Conservation (phyloP, 228 moss, liverwort and hornwort species). For the Sphagnum magellanicum region DNA sequence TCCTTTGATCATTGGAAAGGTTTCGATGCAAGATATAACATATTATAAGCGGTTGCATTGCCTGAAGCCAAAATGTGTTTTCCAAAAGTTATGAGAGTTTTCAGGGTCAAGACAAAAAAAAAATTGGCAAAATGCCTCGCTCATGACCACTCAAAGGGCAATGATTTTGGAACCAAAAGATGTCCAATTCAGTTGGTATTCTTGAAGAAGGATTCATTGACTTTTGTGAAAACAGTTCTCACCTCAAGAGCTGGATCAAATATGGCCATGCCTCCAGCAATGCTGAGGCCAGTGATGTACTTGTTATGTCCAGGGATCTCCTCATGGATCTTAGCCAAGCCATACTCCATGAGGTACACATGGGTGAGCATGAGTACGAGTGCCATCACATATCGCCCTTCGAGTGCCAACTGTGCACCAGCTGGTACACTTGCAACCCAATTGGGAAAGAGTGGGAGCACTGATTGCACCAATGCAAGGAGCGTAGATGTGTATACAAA, state of each 20-base stretch:
- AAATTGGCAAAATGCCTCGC: too few species aligned
- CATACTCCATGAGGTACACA: slow-evolving; percentile 32
- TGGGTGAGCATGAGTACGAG: slow-evolving; percentile 6
- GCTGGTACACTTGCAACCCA: slow-evolving; percentile 39
- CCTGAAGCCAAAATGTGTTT: not conserved
- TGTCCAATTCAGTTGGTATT: not conserved
- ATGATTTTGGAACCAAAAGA: not conserved
- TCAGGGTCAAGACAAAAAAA: not conserved
- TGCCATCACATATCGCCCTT: slow-evolving; percentile 18
- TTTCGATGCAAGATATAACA: not conserved
- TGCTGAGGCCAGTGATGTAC: slow-evolving; percentile 45
- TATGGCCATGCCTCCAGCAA: slow-evolving; percentile 45
- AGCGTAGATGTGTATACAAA: slow-evolving; percentile 43
- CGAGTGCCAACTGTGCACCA: slow-evolving; percentile 24
- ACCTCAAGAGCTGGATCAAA: slow-evolving; percentile 40
- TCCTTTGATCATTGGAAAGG: not conserved
- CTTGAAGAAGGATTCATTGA: not conserved
- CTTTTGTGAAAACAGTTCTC: not conserved
- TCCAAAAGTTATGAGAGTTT: not conserved
- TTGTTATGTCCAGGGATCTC: slow-evolving; percentile 18
- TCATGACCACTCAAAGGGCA: not conserved
- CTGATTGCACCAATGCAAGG: slow-evolving; percentile 36
- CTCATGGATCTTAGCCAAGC: slow-evolving; percentile 27
- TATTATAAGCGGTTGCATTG: not conserved
- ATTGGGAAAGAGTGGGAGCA: slow-evolving; percentile 43